phyloP scores from a whole-genome alignment of 768 basidiomycete genomes.

The Rhodotorula graminis region DNA sequence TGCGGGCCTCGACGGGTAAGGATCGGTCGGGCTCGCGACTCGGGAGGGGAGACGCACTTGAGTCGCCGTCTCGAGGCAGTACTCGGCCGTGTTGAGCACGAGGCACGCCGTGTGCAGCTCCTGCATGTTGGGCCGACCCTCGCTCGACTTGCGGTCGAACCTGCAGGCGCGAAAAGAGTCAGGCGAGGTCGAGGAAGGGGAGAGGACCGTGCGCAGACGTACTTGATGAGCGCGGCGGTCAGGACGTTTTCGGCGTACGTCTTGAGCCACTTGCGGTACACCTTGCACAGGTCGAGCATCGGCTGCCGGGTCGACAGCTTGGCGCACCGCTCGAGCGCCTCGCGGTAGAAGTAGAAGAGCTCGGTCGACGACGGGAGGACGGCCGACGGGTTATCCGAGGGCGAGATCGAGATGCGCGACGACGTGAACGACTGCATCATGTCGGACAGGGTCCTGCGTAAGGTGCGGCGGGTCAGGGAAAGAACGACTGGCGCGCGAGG shows the following conservation, averaged over 20 bases:
- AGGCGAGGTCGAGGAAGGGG: not conserved
- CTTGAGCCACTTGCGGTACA: constrained; percentile 90
- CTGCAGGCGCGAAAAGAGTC: not conserved
- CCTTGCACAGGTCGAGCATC: constrained; percentile 68
- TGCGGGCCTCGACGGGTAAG: constrained; percentile 45
- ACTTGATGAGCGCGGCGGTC: constrained; percentile 68
- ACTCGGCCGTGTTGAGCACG: constrained; percentile 95
- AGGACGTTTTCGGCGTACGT: constrained; percentile 97
- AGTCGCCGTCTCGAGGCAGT: constrained; percentile 83
- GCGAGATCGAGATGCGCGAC: constrained; percentile 32
- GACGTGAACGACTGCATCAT: constrained; percentile 78
- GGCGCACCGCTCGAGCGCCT: constrained; percentile 88
- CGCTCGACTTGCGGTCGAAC: constrained; percentile 62
- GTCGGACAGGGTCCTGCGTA: constrained; percentile 73
- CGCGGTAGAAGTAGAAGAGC: constrained; percentile 93
- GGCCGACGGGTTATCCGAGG: constrained; percentile 47
- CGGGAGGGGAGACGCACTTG: constrained; percentile 57
- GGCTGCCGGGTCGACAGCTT: constrained; percentile 80
- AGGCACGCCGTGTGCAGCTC: constrained; percentile 78
- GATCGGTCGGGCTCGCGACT: not conserved
- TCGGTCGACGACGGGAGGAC: constrained; percentile 93
- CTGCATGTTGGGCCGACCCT: constrained; percentile 67
- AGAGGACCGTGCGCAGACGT: constrained; percentile 16
- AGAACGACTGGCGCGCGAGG: too few relatives aligned
- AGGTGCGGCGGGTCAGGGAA: too few relatives aligned